A percentile compares a stretch with the other conserved stretches of the same genome.
Conservation (phyloP, 805 yeast genomes). For the Ogataea methylovora region DNA sequence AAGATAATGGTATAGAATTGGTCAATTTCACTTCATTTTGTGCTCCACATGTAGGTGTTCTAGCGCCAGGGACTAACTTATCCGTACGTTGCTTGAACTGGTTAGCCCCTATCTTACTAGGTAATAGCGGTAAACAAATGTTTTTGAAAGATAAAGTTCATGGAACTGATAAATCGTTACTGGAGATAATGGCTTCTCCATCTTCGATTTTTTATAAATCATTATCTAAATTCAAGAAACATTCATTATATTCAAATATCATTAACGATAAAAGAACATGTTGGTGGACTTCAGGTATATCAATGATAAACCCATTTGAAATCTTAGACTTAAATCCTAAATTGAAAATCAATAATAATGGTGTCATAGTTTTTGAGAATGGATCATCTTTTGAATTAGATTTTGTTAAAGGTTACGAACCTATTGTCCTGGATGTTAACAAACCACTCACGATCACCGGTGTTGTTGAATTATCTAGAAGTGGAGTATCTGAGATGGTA, state of each 20-base stretch:
- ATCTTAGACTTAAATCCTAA: conserved; percentile 24
- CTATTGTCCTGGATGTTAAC: conserved; percentile 46
- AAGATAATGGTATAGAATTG: conserved; percentile 39
- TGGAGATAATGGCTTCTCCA: conserved; percentile 59
- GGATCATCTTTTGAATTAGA: conserved; percentile 28
- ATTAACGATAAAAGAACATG: conserved; percentile 75
- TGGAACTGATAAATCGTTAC: conserved; percentile 35
- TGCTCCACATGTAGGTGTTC: conserved; percentile 63
- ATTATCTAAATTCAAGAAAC: conserved; percentile 42
- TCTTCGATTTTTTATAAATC: conserved; percentile 53
- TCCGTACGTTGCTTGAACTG: conserved; percentile 51
- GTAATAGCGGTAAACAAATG: conserved; percentile 68
- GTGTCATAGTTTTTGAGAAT: conserved; percentile 33
- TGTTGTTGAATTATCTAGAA: conserved; percentile 5
- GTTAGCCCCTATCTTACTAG: conserved; percentile 58
- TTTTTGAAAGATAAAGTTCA: conserved; percentile 45
- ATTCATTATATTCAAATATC: conserved; percentile 64
- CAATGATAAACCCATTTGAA: conserved; percentile 51
- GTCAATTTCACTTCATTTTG: conserved; percentile 54
- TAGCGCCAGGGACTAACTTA: conserved; percentile 49
- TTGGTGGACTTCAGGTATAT: conserved; percentile 77
- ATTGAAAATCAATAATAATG: conserved; percentile 30
- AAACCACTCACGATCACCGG: conserved; percentile 27
- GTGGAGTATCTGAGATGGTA: conserved; percentile 7
- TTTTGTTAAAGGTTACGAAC: conserved; percentile 46